Evolutionary conservation across 2,329 filamentous ascomycete genomes (phyloP), one percentile per base, ranked within the genome.

Genomic region (Ophiocordyceps polyrhachis-furcata): DNA sequence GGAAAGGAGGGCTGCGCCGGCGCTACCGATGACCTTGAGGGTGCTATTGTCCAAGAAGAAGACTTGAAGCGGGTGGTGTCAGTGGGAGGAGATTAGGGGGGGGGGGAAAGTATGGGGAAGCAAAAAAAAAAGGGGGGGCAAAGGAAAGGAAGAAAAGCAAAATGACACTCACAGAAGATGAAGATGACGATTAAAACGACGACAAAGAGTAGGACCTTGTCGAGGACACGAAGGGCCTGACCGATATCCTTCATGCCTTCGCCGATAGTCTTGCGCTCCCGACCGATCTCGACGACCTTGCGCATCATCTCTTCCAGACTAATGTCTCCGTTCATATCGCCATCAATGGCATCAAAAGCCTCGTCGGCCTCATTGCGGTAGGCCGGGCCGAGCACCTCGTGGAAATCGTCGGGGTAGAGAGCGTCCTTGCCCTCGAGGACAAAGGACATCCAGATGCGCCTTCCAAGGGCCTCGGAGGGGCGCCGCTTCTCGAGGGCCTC

Each of bases 201-300:
- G 40, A 95, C 75, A 45, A 83, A 80, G 49, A 85, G 73, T 19
- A 96, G 71, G 44, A 98, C 76, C 50, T 81, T 81, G 64, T 98
- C 89, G 38, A 98, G 78, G 11, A 93, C 89, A 51, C 80, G 76
- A 58, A 96, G 85, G 32, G 91, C 91, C 62, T 95, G 86, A 53
- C 91, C 85, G 52, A 98, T 91, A 62, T 98, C 91, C 65, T 93
- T 87, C 86, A 96, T 93, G 63, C 87, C 93, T 60, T 83, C 84
- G 37, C 78, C 76, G 53, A 96, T 88, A 3, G 88, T 79, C 64
- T 94, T 93, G 56, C 89, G 76, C 59, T 89, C 84, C 49, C 83
- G 80, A 45, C 84, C 83, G 49, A 91, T 80, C 48, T 93, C 85
- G 19, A 83, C 76, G 19, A 94, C 74, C 52, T 87, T 88, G 56